phyloP scores from a whole-genome alignment of 1,284 basidiomycete genomes.

The Agaricales sp. region DNA sequence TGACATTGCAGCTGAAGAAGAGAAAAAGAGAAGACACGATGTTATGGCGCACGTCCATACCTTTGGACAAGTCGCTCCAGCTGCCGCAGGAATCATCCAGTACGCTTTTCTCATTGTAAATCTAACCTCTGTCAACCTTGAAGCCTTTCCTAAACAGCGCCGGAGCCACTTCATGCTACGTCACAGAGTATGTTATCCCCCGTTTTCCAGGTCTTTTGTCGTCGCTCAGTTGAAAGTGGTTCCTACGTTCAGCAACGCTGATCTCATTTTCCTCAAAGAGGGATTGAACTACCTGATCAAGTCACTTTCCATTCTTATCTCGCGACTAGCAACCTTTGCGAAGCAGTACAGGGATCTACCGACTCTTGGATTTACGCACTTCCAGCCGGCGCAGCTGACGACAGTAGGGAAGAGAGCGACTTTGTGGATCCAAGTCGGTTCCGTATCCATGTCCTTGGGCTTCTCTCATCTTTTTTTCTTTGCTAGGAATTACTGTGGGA shows the following conservation, averaged over 20 bases:
- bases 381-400: conserved; percentile 97
- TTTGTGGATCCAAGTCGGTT: conserved; percentile 82
- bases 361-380: conserved; percentile 96
- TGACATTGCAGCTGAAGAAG: conserved; percentile 84
- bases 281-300: conserved; percentile 80
- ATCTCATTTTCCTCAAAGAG: conserved; percentile 91
- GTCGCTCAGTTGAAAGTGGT: conserved; percentile 1
- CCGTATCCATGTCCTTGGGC: conserved; percentile 1
- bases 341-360: conserved; percentile 66
- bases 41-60: conserved; percentile 99
- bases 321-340: conserved; percentile 64
- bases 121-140: not conserved
- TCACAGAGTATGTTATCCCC: conserved; percentile 72
- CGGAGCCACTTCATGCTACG: conserved; percentile 97
- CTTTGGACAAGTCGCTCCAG: conserved; percentile 89
- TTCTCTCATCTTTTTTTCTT: conserved; percentile 1
- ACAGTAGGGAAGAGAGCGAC: conserved; percentile 99
- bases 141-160: conserved; percentile 42
- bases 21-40: conserved; percentile 97
- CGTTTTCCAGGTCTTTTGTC: not conserved
- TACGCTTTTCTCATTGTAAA: conserved; percentile 25
- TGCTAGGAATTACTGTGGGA: conserved; percentile 90
- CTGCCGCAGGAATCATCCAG: conserved; percentile 97
- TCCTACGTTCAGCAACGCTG: conserved; percentile 65
- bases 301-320: conserved; percentile 86